Conservation (phyloP, 2,329 filamentous ascomycete genomes). For the Colletotrichum eremochloae region DNA sequence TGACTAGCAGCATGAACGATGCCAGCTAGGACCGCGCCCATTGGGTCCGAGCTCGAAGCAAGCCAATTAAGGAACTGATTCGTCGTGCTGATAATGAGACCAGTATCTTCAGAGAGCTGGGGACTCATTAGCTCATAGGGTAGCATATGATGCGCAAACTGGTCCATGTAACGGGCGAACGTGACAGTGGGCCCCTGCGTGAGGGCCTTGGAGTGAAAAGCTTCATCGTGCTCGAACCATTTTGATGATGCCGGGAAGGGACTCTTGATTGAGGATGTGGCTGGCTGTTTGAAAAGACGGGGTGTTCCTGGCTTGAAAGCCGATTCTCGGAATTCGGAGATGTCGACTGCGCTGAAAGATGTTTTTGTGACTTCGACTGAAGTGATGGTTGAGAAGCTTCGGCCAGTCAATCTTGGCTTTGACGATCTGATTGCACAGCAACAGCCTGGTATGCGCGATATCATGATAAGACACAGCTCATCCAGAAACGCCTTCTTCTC, state of each 20-base stretch:
- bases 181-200: not conserved
- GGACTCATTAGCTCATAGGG: conserved; percentile 49
- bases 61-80: conserved; percentile 41
- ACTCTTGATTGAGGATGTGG: conserved; percentile 41
- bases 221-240: conserved; percentile 46
- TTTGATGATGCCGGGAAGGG: conserved; percentile 44
- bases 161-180: conserved; percentile 41
- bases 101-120: conserved; percentile 41
- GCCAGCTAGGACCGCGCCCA: conserved; percentile 50
- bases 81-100: conserved; percentile 13
- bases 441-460: not conserved
- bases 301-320: conserved; percentile 25
- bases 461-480: not conserved
- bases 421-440: not conserved
- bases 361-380: conserved; percentile 7
- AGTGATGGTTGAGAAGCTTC: conserved; percentile 23
- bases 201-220: not conserved
- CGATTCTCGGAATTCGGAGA: conserved; percentile 24
- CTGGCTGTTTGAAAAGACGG: conserved; percentile 45
- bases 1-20: conserved; percentile 49
- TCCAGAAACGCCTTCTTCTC: not conserved
- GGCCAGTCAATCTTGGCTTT: not conserved
- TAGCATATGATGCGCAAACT: conserved; percentile 44
- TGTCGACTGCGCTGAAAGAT: conserved; percentile 22
- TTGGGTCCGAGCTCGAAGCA: conserved; percentile 41